Conservation (phyloP, 2,329 filamentous ascomycete species). For the Ascochyta rabiei region DNA sequence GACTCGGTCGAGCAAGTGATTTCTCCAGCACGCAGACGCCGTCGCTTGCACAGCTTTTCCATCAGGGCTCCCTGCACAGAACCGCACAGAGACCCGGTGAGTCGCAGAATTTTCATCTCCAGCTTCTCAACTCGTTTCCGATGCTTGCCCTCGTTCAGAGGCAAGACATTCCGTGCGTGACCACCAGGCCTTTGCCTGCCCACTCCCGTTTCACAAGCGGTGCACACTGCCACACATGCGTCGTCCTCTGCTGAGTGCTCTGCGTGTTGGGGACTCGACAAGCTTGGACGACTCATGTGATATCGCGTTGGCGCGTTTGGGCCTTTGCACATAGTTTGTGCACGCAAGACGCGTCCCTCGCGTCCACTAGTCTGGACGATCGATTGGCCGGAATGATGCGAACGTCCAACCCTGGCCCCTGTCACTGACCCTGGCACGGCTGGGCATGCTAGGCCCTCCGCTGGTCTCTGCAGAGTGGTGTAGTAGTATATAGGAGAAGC, state of each 20-base stretch:
- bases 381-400: constrained; percentile 44
- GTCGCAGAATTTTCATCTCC: constrained; percentile 14
- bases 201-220: constrained; percentile 39
- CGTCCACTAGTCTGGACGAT: constrained; percentile 2
- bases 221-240: too few species aligned
- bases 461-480: constrained; percentile 13
- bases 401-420: constrained; percentile 33
- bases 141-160: constrained; percentile 5
- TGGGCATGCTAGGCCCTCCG: constrained; percentile 16
- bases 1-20: constrained; percentile 24
- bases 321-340: constrained; percentile 26
- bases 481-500: constrained; percentile 46
- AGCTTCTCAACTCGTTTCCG: constrained; percentile 13
- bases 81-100: constrained; percentile 12
- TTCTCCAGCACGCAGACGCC: constrained; percentile 11
- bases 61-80: constrained; percentile 10
- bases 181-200: constrained; percentile 31
- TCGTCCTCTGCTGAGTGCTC: constrained; percentile 13
- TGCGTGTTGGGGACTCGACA: constrained; percentile 36
- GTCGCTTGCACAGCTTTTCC: constrained; percentile 15
- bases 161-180: constrained; percentile 2
- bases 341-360: constrained; percentile 10
- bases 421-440: constrained; percentile 40
- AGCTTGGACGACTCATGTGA: constrained; percentile 43
- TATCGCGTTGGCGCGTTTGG: constrained; percentile 43